A percentile compares a stretch with the other conserved stretches of the same genome.
Conservation (phyloP, 2,329 filamentous ascomycete species). For the Alternaria arbusti region DNA sequence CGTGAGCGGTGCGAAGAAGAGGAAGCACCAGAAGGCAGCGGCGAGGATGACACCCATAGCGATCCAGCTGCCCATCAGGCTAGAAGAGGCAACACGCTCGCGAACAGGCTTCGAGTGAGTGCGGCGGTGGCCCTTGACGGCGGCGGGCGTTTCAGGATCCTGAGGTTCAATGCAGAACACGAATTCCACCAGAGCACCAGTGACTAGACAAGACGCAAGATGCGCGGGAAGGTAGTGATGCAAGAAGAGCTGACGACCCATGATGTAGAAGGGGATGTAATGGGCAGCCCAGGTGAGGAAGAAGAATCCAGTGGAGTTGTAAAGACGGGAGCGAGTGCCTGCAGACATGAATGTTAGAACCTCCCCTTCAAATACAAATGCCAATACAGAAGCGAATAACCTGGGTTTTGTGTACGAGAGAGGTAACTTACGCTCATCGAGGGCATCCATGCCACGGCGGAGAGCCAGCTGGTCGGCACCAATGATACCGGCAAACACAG, state of each 20-base stretch:
- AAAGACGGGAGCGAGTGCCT: slow-evolving; percentile 90
- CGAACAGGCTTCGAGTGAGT: slow-evolving; percentile 73
- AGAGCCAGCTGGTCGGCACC: slow-evolving; percentile 92
- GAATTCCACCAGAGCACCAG: slow-evolving; percentile 91
- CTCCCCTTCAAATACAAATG: slow-evolving; percentile 7
- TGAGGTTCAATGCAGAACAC: slow-evolving; percentile 88
- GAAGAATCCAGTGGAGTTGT: slow-evolving; percentile 99
- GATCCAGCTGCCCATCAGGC: slow-evolving; percentile 78
- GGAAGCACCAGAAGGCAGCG: slow-evolving; percentile 77
- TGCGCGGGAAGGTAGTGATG: slow-evolving; percentile 98
- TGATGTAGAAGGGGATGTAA: slow-evolving; percentile 96
- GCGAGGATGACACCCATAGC: slow-evolving; percentile 74
- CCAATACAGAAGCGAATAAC: slow-evolving; percentile 1
- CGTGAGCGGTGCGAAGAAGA: slow-evolving; percentile 92
- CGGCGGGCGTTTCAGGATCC: slow-evolving; percentile 52
- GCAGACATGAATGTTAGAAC: slow-evolving; percentile 15
- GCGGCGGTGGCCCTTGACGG: slow-evolving; percentile 42
- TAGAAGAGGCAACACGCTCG: slow-evolving; percentile 81
- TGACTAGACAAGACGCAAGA: slow-evolving; percentile 86
- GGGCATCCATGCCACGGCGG: slow-evolving; percentile 87
- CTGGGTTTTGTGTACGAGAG: slow-evolving; percentile 1
- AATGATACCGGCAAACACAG: slow-evolving; percentile 91
- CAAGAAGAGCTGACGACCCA: slow-evolving; percentile 97
- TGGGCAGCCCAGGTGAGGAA: slow-evolving; percentile 98
- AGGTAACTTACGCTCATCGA: slow-evolving; percentile 82